phyloP scores from a whole-genome alignment of 2,329 filamentous ascomycete genomes.

The Apiospora sp. region DNA sequence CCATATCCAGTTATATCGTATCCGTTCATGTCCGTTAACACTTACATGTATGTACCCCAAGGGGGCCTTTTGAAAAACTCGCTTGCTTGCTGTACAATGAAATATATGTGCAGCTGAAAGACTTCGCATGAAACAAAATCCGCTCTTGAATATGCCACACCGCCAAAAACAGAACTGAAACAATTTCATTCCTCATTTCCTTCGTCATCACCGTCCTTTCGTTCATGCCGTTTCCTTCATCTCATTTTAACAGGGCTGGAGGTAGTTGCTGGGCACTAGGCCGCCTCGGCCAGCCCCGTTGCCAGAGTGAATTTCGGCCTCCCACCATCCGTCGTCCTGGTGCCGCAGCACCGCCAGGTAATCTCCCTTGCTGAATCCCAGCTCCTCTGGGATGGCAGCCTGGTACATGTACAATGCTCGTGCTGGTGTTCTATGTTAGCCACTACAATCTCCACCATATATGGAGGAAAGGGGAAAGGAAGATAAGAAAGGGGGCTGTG shows the following conservation, averaged over 20 bases:
- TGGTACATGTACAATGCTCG: conserved; percentile 94
- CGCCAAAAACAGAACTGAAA: background rate
- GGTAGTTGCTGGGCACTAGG: conserved; percentile 74
- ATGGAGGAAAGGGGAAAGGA: conserved; percentile 20
- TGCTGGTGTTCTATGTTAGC: conserved; percentile 60
- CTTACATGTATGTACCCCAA: background rate
- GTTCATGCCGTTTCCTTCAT: too few species aligned
- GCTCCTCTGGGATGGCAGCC: conserved; percentile 93
- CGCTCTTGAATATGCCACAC: conserved; percentile 4
- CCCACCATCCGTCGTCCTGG: conserved; percentile 99
- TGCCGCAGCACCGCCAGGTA: conserved; percentile 86
- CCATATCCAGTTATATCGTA: background rate
- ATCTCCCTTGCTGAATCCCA: conserved; percentile 92
- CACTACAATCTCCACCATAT: background rate
- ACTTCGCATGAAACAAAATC: conserved; percentile 3
- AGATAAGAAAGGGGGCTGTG: conserved; percentile 8
- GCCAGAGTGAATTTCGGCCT: conserved; percentile 85
- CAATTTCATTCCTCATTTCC: conserved; percentile 21
- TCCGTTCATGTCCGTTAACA: conserved; percentile 2
- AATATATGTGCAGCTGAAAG: conserved; percentile 14
- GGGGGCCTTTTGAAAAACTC: background rate
- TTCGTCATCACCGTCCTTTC: background rate
- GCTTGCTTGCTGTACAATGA: conserved; percentile 16
- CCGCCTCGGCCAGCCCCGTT: conserved; percentile 61
- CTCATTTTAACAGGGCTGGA: conserved; percentile 58